Evolutionary conservation across 331 rosid genomes (phyloP).

Genomic region (Cydonia oblonga): DNA sequence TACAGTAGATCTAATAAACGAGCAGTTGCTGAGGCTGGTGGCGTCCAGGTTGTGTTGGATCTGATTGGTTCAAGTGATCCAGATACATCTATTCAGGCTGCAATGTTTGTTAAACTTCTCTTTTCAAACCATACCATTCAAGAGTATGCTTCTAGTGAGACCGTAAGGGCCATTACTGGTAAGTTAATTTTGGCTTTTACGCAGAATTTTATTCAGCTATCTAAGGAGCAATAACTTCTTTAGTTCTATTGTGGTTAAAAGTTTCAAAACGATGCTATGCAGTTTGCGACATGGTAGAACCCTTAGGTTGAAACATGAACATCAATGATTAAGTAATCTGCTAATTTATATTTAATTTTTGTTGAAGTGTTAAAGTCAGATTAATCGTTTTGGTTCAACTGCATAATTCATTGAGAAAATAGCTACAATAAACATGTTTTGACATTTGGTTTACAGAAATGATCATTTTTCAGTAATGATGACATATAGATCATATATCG

Average conservation of each 20-base stretch:
- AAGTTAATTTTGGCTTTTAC: constrained; percentile 18
- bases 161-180: constrained; percentile 96
- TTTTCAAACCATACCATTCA: constrained; percentile 95
- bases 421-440: too few species aligned
- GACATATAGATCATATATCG: too few species aligned
- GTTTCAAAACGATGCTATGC: not conserved
- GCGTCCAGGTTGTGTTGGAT: constrained; percentile 95
- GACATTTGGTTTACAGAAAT: too few species aligned
- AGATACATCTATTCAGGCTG: constrained; percentile 93
- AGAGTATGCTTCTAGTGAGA: constrained; percentile 98
- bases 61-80: constrained; percentile 91
- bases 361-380: not conserved
- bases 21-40: constrained; percentile 99
- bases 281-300: not conserved
- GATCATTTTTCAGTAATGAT: too few species aligned
- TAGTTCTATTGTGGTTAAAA: not conserved
- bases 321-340: not conserved
- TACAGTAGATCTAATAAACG: constrained; percentile 86
- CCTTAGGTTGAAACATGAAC: not conserved
- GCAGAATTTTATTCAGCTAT: not conserved
- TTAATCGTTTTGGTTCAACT: not conserved
- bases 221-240: not conserved
- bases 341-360: not conserved
- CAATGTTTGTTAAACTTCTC: constrained; percentile 88
- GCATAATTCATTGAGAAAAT: not conserved